Evolutionary conservation across 2,329 filamentous ascomycete genomes (phyloP), one percentile per base, ranked within the genome.

Genomic region (Penicillium olsonii): DNA sequence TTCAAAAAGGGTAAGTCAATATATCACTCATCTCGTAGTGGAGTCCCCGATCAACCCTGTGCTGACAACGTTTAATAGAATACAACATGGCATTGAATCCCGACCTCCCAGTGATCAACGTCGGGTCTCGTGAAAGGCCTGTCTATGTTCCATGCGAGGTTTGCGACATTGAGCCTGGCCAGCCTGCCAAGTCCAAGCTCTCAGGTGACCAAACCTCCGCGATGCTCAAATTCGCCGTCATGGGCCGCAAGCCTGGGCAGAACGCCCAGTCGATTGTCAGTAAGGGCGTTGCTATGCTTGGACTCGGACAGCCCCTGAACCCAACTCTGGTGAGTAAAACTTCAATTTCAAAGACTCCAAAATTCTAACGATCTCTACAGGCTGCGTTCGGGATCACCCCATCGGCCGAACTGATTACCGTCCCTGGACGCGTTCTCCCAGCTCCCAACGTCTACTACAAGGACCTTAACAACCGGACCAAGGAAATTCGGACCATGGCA

Each of bases 141-240:
- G 76, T 75, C 0, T 90, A 87, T 57, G 69, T 88, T 31, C 87
- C 88, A 0, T 80, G 82, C 0, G 87, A 92, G 64, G 72, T 84
- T 5, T 84, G 87, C 54, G 68, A 73, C 4, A 78, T 94, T 2
- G 64, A 83, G 8, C 76, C 81, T 1, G 87, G 87, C 0, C 88
- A 94, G 62, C 68, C 80, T 0, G 77, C 84, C 18, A 82, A 80
- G 33, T 72, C 79, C 4, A 84, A 84, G 59, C 74, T 92, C 14
- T 77, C 67, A 0, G 73, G 78, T 0, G 68, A 75, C 0, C 87
- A 92, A 62, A 88, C 87, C 0, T 75, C 79, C 0, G 62, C 72
- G 0, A 92, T 94, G 88, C 83, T 92, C 38, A 71, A 72, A 0
- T 89, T 90, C 64, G 87, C 90, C 1, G 88, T 87, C 0, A 56